Evolutionary conservation across 1,284 basidiomycete species (phyloP), one percentile per base, ranked within the genome.

Genomic region (Tilletia horrida): DNA sequence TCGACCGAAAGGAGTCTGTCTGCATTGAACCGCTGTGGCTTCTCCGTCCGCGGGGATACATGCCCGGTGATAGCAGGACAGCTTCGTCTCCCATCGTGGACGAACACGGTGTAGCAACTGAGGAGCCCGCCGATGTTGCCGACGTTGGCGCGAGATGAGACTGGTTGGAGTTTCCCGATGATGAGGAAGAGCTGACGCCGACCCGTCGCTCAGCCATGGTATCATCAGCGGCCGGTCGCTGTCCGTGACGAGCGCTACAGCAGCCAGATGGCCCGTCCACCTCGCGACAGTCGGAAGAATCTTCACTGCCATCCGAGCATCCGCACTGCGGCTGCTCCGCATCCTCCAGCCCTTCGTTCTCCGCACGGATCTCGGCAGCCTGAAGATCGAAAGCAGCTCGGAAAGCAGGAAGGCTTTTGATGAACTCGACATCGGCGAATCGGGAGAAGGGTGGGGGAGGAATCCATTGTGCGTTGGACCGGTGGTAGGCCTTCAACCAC

Each of bases 401-500:
- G 70, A 81, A 80, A 23, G 81, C 76, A 6, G 64, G 50, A 7
- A 79, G 66, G 29, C 76, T 74, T 47, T 69, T 70, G 66, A 81
- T 75, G 63, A 76, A 71, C 67, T 81, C 80, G 62, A 81, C 73
- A 6, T 81, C 76, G 62, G 63, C 71, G 59, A 81, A 81, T 25
- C 73, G 73, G 62, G 67, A 63, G 63, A 79, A 81, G 0, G 76
- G 68, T 63, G 68, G 67, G 1, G 79, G 76, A 16, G 71, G 62
- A 40, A 70, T 64, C 77, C 74, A 77, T 18, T 70, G 66, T 21
- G 76, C 73, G 57, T 74, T 76, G 9, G 74, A 73, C 40, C 73
- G 72, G 66, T 80, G 74, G 62, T 81, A 81, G 7, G 76, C 74
- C 44, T 71, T 72, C 52, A 81, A 70, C 78, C 78, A 81, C 8